Percentiles rank a stretch among this genome's conserved stretches.
These are phyloP conservation scores for Iberis pinnata DNA, from an alignment of 345 rosid species.

Conservation along the genomic window DNA sequence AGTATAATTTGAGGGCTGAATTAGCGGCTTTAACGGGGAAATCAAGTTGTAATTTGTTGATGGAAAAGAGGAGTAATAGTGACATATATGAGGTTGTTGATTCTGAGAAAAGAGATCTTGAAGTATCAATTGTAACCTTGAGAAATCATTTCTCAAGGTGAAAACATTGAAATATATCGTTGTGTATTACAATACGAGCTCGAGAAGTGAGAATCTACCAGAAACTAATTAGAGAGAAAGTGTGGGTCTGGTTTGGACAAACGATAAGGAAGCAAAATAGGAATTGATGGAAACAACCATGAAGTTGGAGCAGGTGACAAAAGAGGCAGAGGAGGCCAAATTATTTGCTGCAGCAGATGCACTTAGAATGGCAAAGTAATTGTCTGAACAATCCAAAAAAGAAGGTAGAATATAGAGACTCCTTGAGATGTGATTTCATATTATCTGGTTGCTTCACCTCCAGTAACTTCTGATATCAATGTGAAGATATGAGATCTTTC, in stretches of 20 bases:
- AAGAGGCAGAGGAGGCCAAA: conserved; percentile 72
- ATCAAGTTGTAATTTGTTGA: conserved; percentile 23
- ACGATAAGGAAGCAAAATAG: conserved; percentile 55
- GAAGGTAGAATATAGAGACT: conserved; percentile 46
- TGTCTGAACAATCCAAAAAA: conserved; percentile 62
- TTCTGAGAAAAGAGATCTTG: conserved; percentile 75
- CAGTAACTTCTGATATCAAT: no score
- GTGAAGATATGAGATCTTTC: no score
- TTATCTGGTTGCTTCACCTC: no score
- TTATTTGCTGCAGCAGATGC: conserved; percentile 53
- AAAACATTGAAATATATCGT: conserved; percentile 60
- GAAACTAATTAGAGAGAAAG: no score
- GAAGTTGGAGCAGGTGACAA: conserved; percentile 57
- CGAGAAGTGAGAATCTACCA: conserved; percentile 45
- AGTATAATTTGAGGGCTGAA: conserved; percentile 62
- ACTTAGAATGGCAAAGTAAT: conserved; percentile 65
- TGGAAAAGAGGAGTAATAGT: conserved; percentile 38
- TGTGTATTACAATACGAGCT: conserved; percentile 56
- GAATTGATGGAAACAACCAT: conserved; percentile 61
- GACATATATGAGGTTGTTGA: conserved; percentile 52
- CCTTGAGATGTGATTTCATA: no score
- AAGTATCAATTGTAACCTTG: conserved; percentile 67
- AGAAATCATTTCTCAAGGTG: conserved; percentile 66
- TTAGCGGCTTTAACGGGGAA: conserved; percentile 61
- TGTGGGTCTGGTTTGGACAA: conserved; percentile 44